These are phyloP conservation scores for Ceratocystis albifundus DNA, from an alignment of 2,329 filamentous ascomycete species.

Conservation along the genomic window DNA sequence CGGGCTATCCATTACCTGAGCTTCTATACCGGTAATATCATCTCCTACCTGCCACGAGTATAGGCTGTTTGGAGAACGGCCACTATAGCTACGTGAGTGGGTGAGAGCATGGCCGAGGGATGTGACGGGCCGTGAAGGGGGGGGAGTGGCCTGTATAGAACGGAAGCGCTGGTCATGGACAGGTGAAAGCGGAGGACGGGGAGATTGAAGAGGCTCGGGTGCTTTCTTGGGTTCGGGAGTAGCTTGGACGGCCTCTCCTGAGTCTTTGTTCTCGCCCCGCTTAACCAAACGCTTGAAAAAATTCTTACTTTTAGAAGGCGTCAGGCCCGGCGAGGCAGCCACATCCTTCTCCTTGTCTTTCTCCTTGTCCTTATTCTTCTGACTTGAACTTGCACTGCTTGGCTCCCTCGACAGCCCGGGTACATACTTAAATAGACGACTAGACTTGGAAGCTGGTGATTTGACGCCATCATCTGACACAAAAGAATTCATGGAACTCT, in stretches of 20 bases:
- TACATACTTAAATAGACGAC: conserved; percentile 20
- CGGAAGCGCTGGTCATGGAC: conserved; percentile 14
- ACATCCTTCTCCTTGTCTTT: conserved; percentile 17
- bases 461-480: conserved; percentile 19
- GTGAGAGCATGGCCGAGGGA: conserved; percentile 18
- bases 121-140: conserved; percentile 14
- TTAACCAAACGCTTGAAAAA: conserved; percentile 20
- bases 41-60: conserved; percentile 46
- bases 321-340: neutral
- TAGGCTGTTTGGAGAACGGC: conserved; percentile 39
- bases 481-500: conserved; percentile 21
- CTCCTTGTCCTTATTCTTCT: conserved; percentile 14
- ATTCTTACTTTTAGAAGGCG: conserved; percentile 17
- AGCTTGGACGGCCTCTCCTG: neutral
- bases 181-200: conserved; percentile 8
- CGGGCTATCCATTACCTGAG: conserved; percentile 47
- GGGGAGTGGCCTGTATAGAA: conserved; percentile 10
- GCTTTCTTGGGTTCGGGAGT: conserved; percentile 5
- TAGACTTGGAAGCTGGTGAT: conserved; percentile 18
- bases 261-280: conserved; percentile 16
- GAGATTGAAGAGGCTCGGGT: conserved; percentile 7
- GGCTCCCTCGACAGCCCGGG: conserved; percentile 20
- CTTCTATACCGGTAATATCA: conserved; percentile 46
- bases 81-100: conserved; percentile 18
- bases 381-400: conserved; percentile 13